phyloP scores from a whole-genome alignment of 2,329 filamentous ascomycete genomes.

The Monosporascus sp. region DNA sequence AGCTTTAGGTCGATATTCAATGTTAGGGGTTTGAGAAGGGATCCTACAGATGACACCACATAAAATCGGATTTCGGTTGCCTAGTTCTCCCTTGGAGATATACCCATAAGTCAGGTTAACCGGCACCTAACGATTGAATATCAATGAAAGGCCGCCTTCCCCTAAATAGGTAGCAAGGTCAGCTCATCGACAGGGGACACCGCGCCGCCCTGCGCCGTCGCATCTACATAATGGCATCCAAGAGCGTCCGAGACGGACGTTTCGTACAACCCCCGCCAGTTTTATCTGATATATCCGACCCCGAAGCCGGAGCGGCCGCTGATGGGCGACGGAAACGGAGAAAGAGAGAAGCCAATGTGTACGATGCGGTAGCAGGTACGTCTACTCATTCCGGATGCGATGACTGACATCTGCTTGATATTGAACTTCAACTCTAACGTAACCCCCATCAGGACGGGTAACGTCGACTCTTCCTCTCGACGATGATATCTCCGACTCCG shows the following conservation, averaged over 20 bases:
- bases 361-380: constrained; percentile 68
- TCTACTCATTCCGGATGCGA: neutral
- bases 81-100: no score
- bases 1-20: no score
- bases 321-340: constrained; percentile 14
- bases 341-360: constrained; percentile 49
- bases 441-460: constrained; percentile 28
- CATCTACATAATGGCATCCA: constrained; percentile 16
- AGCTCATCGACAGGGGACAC: no score
- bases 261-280: constrained; percentile 12
- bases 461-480: constrained; percentile 25
- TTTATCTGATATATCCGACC: constrained; percentile 15
- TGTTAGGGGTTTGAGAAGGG: no score
- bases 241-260: constrained; percentile 11
- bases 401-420: neutral
- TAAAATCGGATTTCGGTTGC: no score
- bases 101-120: no score
- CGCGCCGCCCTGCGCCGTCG: no score
- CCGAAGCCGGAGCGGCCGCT: constrained; percentile 12
- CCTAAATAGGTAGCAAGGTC: no score
- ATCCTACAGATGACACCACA: no score
- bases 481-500: constrained; percentile 12
- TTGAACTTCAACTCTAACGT: constrained; percentile 3
- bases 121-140: no score
- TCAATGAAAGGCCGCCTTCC: no score